Percentiles rank a stretch among this genome's conserved stretches.
phyloP scores from a whole-genome alignment of 371 early-diverging fungal species.

The Mucor piriformis region DNA sequence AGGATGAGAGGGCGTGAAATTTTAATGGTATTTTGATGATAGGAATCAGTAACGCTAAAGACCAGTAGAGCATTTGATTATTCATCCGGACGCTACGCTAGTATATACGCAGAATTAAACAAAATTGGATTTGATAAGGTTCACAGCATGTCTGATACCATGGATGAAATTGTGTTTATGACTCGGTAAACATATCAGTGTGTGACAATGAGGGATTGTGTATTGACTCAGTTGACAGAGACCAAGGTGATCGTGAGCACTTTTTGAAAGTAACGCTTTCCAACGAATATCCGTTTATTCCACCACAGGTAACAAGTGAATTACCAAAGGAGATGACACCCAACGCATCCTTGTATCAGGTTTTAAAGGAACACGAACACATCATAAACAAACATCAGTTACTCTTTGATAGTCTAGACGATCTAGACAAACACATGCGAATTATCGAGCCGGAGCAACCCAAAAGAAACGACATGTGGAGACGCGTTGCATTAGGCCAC shows the following conservation, averaged over 20 bases:
- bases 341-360: background rate
- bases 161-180: slow-evolving; percentile 25
- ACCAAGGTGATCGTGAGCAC: slow-evolving; percentile 12
- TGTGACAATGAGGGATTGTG: background rate
- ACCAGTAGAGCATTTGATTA: slow-evolving; percentile 2
- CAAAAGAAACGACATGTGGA: slow-evolving; percentile 33
- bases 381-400: slow-evolving; percentile 28
- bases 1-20: background rate
- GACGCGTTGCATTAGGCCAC: slow-evolving; percentile 45
- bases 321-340: slow-evolving; percentile 15
- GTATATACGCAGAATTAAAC: slow-evolving; percentile 24
- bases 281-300: slow-evolving; percentile 23
- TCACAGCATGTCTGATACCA: slow-evolving; percentile 19
- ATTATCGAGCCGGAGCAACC: slow-evolving; percentile 48
- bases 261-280: slow-evolving; percentile 21
- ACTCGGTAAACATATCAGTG: slow-evolving; percentile 7
- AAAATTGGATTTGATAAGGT: slow-evolving; percentile 30
- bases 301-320: slow-evolving; percentile 13
- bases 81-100: slow-evolving; percentile 13
- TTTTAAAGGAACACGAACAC: slow-evolving; percentile 11
- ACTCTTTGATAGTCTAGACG: slow-evolving; percentile 43
- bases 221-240: background rate
- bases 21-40: background rate
- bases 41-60: background rate
- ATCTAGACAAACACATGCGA: slow-evolving; percentile 40